Evolutionary conservation across 805 yeast species (phyloP).

Genomic region (Candida nonsorbophila): DNA sequence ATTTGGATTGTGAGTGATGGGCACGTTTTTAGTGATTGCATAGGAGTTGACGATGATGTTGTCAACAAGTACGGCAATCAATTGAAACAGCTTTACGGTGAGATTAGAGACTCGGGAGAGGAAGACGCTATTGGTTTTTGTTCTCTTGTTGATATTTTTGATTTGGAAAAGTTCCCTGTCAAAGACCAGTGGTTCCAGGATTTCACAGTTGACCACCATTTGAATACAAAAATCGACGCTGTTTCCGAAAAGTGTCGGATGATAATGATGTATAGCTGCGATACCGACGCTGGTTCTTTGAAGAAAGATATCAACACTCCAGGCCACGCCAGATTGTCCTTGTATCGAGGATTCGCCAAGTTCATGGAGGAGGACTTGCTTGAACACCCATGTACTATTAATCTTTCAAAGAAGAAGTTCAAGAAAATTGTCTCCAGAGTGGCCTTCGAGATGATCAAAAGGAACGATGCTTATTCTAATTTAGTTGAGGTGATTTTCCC

Average conservation of each 20-base stretch:
- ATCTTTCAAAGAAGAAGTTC: conserved; percentile 41
- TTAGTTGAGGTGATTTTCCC: conserved; percentile 57
- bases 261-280: conserved; percentile 31
- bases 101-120: neutral
- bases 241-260: conserved; percentile 32
- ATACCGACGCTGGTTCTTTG: conserved; percentile 31
- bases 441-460: conserved; percentile 59
- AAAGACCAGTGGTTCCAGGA: conserved; percentile 13
- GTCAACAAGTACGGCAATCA: conserved; percentile 45
- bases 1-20: conserved; percentile 59
- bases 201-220: conserved; percentile 22
- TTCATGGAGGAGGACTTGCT: conserved; percentile 57
- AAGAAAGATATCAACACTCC: conserved; percentile 28
- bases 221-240: conserved; percentile 26
- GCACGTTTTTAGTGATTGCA: conserved; percentile 59
- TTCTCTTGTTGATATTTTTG: conserved; percentile 31
- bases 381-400: conserved; percentile 32
- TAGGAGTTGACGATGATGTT: conserved; percentile 53
- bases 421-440: conserved; percentile 48
- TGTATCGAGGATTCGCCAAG: conserved; percentile 53
- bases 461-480: conserved; percentile 63
- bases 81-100: conserved; percentile 37
- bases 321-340: conserved; percentile 45
- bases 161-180: conserved; percentile 11
- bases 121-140: conserved; percentile 23